phyloP scores from a whole-genome alignment of 306 rosid species.

The Pachyrhizus erosus region DNA sequence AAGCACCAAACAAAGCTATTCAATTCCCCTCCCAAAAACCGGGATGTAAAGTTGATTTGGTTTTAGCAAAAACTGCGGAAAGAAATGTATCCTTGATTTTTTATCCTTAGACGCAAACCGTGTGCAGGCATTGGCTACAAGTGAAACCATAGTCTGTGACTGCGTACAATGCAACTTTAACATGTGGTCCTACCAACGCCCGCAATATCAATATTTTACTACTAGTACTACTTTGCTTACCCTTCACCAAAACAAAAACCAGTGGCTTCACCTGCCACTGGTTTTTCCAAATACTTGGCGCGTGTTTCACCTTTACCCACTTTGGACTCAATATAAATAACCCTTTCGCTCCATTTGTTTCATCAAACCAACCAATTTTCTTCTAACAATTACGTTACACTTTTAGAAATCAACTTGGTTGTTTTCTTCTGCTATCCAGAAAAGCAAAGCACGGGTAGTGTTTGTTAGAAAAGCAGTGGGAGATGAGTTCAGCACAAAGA shows the following conservation, averaged over 20 bases:
- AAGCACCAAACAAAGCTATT: background rate
- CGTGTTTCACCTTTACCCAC: background rate
- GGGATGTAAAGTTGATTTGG: background rate
- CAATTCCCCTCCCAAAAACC: background rate
- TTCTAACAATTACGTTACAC: background rate
- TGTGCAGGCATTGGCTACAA: background rate
- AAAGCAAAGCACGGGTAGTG: background rate
- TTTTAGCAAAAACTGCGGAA: background rate
- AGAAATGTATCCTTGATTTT: background rate
- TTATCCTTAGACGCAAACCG: background rate
- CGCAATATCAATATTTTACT: too few species aligned
- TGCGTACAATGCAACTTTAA: background rate
- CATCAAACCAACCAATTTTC: background rate
- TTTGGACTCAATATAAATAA: background rate
- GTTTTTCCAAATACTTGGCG: background rate
- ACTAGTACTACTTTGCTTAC: background rate
- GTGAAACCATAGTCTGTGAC: background rate
- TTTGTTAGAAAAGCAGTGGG: background rate
- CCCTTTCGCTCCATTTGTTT: background rate
- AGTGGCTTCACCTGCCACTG: background rate
- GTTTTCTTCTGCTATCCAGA: background rate
- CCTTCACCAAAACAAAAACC: background rate
- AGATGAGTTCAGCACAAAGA: slow-evolving; percentile 35
- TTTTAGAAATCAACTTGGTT: background rate
- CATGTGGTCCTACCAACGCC: background rate